Evolutionary conservation across 208 protist species (phyloP).

Genomic region (Leishmania guyanensis): DNA sequence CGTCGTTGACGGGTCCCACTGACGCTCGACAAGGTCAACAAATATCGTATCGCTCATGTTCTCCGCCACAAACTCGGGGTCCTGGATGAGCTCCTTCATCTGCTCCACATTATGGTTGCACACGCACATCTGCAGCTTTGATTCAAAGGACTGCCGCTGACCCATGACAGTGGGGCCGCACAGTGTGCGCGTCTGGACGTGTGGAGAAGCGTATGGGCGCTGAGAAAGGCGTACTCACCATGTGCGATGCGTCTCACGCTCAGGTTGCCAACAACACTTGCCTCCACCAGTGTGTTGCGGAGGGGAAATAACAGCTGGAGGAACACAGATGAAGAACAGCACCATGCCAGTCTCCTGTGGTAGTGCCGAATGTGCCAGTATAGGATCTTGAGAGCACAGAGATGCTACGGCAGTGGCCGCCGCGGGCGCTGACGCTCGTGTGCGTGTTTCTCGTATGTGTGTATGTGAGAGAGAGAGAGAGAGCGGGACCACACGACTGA

Average conservation of each 20-base stretch:
- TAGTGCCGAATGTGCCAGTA: background rate
- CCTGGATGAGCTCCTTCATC: conserved; percentile 41
- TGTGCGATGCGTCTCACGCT: background rate
- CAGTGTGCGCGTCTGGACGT: background rate
- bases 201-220: background rate
- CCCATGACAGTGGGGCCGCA: conserved; percentile 41
- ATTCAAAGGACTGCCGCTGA: conserved; percentile 50
- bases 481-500: background rate
- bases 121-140: conserved; percentile 53
- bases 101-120: conserved; percentile 55
- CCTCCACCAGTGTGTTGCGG: background rate
- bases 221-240: background rate
- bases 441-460: background rate
- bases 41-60: conserved; percentile 58
- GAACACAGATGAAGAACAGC: background rate
- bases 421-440: background rate
- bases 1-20: conserved; percentile 55
- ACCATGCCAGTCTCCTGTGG: background rate
- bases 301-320: background rate
- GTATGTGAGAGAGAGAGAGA: background rate
- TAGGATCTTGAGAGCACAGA: background rate
- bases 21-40: conserved; percentile 57
- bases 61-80: conserved; percentile 40
- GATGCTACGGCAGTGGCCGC: background rate
- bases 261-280: background rate